These are phyloP conservation scores for Mollisia scopiformis DNA, from an alignment of 2,329 filamentous ascomycete species.

Conservation along the genomic window DNA sequence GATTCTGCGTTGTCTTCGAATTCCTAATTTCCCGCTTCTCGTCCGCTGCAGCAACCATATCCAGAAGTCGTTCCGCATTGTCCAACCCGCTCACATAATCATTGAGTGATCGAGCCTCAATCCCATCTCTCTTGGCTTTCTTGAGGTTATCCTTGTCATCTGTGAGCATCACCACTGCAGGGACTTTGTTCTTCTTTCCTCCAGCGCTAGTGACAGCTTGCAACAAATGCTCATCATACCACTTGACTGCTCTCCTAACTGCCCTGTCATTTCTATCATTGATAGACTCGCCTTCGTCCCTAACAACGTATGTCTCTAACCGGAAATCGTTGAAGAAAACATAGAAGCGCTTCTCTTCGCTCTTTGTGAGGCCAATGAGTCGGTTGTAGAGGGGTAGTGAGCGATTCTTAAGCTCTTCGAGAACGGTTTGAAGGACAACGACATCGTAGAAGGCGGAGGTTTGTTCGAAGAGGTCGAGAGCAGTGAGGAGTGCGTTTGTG, in stretches of 20 bases:
- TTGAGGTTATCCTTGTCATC: slow-evolving; percentile 87
- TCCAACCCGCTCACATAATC: slow-evolving; percentile 86
- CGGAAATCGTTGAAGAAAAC: slow-evolving; percentile 99
- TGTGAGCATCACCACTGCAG: slow-evolving; percentile 88
- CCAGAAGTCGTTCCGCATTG: slow-evolving; percentile 81
- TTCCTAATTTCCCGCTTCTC: slow-evolving; percentile 67
- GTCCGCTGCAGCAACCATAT: slow-evolving; percentile 87
- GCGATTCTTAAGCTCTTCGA: slow-evolving; percentile 93
- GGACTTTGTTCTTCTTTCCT: slow-evolving; percentile 58
- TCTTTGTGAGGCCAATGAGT: slow-evolving; percentile 86
- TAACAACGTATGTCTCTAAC: slow-evolving; percentile 82
- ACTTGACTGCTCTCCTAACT: slow-evolving; percentile 81
- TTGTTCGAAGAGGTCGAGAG: slow-evolving; percentile 96
- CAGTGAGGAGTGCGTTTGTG: slow-evolving; percentile 92
- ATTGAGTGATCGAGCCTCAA: slow-evolving; percentile 68
- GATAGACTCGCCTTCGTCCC: slow-evolving; percentile 79
- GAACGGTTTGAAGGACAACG: slow-evolving; percentile 92
- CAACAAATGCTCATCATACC: slow-evolving; percentile 85
- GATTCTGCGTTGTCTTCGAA: slow-evolving; percentile 64
- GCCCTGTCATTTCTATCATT: slow-evolving; percentile 97
- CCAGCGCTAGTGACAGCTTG: slow-evolving; percentile 58
- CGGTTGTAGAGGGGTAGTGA: slow-evolving; percentile 95
- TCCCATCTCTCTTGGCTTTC: slow-evolving; percentile 76
- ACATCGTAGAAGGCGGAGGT: slow-evolving; percentile 93
- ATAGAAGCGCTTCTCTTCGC: slow-evolving; percentile 96